These are phyloP conservation scores for Eremomyces bilateralis DNA, from an alignment of 495 filamentous ascomycete species.

Conservation along the genomic window DNA sequence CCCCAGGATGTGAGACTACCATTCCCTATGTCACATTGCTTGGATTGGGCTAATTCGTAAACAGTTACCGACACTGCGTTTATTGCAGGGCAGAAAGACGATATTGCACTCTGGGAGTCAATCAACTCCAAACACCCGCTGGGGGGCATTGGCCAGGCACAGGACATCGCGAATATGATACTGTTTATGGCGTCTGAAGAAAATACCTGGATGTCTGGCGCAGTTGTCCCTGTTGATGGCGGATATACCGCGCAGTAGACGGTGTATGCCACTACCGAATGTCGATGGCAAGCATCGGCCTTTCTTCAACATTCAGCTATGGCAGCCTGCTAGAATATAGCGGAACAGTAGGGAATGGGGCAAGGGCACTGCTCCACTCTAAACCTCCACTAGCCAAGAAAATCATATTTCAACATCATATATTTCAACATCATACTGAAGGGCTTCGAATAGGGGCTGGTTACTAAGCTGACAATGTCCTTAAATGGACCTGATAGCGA, in stretches of 20 bases:
- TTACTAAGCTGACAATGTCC: too few relatives aligned
- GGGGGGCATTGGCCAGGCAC: slow-evolving; percentile 9
- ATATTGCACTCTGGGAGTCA: slow-evolving; percentile 1
- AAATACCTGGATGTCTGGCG: slow-evolving; percentile 14
- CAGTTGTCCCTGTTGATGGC: slow-evolving; percentile 14
- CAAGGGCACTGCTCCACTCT: too few relatives aligned
- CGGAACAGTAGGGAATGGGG: too few relatives aligned
- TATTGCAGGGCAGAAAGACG: slow-evolving; percentile 1
- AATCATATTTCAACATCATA: too few relatives aligned
- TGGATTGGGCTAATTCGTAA: background rate
- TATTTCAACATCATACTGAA: too few relatives aligned
- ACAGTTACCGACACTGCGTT: slow-evolving; percentile 7
- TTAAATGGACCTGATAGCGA: too few relatives aligned
- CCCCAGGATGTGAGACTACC: slow-evolving; percentile 28
- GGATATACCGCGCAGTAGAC: slow-evolving; percentile 10
- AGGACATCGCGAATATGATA: slow-evolving; percentile 14
- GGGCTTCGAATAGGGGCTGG: too few relatives aligned
- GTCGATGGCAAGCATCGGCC: too few relatives aligned
- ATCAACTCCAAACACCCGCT: slow-evolving; percentile 11
- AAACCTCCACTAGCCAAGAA: too few relatives aligned
- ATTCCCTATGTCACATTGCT: background rate
- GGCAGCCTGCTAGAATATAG: too few relatives aligned
- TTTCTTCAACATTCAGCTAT: too few relatives aligned
- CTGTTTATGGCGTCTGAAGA: slow-evolving; percentile 16
- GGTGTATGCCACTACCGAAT: too few relatives aligned